phyloP scores from a whole-genome alignment of 1,284 basidiomycete species.

The Tilletia walkeri region DNA sequence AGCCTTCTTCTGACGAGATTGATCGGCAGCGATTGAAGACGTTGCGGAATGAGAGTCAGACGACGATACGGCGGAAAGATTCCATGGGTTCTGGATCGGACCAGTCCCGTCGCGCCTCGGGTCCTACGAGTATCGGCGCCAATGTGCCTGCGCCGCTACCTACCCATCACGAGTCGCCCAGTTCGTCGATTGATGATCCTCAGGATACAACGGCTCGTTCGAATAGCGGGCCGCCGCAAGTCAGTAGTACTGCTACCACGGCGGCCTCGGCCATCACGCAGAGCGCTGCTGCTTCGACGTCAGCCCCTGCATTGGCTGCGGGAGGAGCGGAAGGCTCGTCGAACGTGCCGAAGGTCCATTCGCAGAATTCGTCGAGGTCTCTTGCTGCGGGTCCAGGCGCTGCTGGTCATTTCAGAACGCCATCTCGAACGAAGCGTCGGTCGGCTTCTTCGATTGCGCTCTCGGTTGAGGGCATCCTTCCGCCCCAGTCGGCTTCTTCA shows the following conservation, averaged over 20 bases:
- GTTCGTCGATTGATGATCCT: background rate
- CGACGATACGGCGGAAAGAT: conserved; percentile 56
- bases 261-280: background rate
- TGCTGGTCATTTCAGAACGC: conserved; percentile 70
- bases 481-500: background rate
- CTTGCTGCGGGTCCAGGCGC: background rate
- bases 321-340: no score
- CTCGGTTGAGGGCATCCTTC: conserved; percentile 39
- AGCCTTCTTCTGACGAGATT: conserved; percentile 14
- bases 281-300: background rate
- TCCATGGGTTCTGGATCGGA: conserved; percentile 31
- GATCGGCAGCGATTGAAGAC: background rate
- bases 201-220: background rate
- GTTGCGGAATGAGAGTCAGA: conserved; percentile 56
- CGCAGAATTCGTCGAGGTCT: conserved; percentile 10
- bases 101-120: background rate
- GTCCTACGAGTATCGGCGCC: background rate
- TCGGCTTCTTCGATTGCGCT: conserved; percentile 65
- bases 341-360: background rate
- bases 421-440: conserved; percentile 87
- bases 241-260: background rate
- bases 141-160: conserved; percentile 27
- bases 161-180: conserved; percentile 38
- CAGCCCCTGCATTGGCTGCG: background rate
- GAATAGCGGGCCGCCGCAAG: background rate